These are phyloP conservation scores for Spathaspora sp. DNA, from an alignment of 805 yeast genomes.

Conservation along the genomic window DNA sequence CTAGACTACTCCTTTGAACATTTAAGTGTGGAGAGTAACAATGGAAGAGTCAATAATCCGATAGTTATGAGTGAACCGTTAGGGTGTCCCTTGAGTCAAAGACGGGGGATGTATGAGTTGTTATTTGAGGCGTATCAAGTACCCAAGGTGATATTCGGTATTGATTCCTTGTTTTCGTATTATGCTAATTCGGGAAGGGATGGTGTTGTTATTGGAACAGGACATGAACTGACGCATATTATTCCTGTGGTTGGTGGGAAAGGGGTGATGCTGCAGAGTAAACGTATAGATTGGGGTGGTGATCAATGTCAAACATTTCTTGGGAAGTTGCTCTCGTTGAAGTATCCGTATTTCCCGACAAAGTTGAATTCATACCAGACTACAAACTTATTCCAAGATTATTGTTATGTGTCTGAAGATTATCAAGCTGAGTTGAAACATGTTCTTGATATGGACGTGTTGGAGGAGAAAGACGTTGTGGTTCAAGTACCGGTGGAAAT, in stretches of 20 bases:
- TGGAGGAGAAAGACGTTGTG: slow-evolving; percentile 70
- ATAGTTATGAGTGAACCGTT: slow-evolving; percentile 75
- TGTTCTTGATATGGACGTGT: slow-evolving; percentile 55
- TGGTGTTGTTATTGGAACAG: slow-evolving; percentile 81
- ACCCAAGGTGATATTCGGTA: slow-evolving; percentile 74
- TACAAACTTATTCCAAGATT: slow-evolving; percentile 65
- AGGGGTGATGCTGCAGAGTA: slow-evolving; percentile 63
- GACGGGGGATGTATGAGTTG: slow-evolving; percentile 74
- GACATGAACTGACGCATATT: slow-evolving; percentile 76
- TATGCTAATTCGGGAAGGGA: slow-evolving; percentile 47
- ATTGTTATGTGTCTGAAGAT: slow-evolving; percentile 71
- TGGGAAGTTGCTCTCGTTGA: slow-evolving; percentile 61
- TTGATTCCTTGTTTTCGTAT: slow-evolving; percentile 78
- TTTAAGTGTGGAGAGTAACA: slow-evolving; percentile 53
- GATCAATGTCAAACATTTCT: slow-evolving; percentile 64
- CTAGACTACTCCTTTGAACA: slow-evolving; percentile 83
- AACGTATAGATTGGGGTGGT: slow-evolving; percentile 92
- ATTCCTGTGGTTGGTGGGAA: slow-evolving; percentile 76
- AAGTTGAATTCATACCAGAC: slow-evolving; percentile 63
- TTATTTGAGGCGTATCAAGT: slow-evolving; percentile 79
- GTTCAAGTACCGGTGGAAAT: slow-evolving; percentile 75
- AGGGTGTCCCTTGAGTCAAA: slow-evolving; percentile 66
- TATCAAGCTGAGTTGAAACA: slow-evolving; percentile 60
- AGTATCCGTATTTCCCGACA: slow-evolving; percentile 90
- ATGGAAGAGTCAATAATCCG: slow-evolving; percentile 67